phyloP scores from a whole-genome alignment of 805 yeast species.

The Metschnikowia lunata region DNA sequence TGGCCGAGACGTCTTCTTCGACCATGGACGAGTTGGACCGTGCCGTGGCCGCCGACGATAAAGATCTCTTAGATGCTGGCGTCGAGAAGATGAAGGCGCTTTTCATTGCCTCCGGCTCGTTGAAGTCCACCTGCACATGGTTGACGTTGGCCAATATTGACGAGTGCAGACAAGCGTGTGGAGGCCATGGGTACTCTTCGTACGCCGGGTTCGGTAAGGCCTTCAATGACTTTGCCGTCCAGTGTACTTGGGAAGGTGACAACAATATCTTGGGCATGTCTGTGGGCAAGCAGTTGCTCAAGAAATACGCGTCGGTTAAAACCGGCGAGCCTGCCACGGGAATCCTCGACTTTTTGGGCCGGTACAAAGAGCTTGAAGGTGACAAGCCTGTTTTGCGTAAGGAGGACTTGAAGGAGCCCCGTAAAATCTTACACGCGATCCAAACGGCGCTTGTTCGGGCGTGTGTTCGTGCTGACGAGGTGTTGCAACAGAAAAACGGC shows the following conservation, averaged over 20 bases:
- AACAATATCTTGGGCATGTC: slow-evolving; percentile 81
- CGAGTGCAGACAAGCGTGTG: slow-evolving; percentile 89
- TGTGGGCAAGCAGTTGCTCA: slow-evolving; percentile 73
- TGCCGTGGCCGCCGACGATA: slow-evolving; percentile 46
- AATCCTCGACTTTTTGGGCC: slow-evolving; percentile 41
- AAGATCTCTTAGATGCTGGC: slow-evolving; percentile 41
- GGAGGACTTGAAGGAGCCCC: slow-evolving; percentile 21
- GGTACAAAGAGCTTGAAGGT: slow-evolving; percentile 24
- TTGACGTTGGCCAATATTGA: slow-evolving; percentile 73
- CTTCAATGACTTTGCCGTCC: slow-evolving; percentile 92
- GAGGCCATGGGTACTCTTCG: slow-evolving; percentile 95
- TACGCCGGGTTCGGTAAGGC: slow-evolving; percentile 89
- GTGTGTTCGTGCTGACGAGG: slow-evolving; percentile 26
- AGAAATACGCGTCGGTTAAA: slow-evolving; percentile 38
- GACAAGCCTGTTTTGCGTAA: slow-evolving; percentile 27
- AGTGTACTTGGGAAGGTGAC: slow-evolving; percentile 98
- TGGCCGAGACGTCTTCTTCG: slow-evolving; percentile 47
- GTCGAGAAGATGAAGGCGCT: slow-evolving; percentile 67
- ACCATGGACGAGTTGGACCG: slow-evolving; percentile 52
- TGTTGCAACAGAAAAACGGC: slow-evolving; percentile 29
- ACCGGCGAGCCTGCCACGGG: slow-evolving; percentile 41
- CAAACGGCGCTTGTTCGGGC: slow-evolving; percentile 40
- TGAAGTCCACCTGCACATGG: slow-evolving; percentile 91
- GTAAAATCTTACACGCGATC: slow-evolving; percentile 20
- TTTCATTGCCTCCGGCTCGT: slow-evolving; percentile 80